Percentiles rank a stretch among this genome's conserved stretches.
phyloP scores from a whole-genome alignment of 169 alveolate genomes.

The Cytauxzoon felis region DNA sequence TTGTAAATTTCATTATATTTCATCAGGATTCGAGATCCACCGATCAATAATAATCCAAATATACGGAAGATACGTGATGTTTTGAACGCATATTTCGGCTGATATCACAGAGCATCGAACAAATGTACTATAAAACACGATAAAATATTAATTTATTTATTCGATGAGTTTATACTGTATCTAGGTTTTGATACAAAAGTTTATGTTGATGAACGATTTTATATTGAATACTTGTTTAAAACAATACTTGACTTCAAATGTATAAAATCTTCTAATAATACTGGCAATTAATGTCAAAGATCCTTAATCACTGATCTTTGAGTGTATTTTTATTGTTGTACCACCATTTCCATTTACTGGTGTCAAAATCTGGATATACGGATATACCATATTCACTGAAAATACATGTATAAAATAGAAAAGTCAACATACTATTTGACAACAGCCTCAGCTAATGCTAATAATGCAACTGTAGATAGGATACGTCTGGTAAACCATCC shows the following conservation, averaged over 20 bases:
- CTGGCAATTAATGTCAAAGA: too few species aligned
- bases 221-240: too few species aligned
- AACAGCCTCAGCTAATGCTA: constrained; percentile 47
- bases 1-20: not conserved
- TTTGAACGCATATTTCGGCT: constrained; percentile 64
- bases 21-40: constrained; percentile 71
- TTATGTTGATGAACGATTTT: too few species aligned
- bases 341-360: constrained; percentile 60
- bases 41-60: constrained; percentile 68
- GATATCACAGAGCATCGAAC: too few species aligned
- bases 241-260: too few species aligned
- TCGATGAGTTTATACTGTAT: too few species aligned
- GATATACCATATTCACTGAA: constrained; percentile 53
- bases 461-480: constrained; percentile 20
- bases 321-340: too few species aligned
- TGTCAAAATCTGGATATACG: constrained; percentile 23
- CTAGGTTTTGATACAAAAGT: too few species aligned
- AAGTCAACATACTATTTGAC: constrained; percentile 38
- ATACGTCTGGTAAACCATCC: constrained; percentile 58
- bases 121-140: too few species aligned
- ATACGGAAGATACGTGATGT: constrained; percentile 58
- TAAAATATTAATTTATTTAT: too few species aligned
- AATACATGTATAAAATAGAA: not conserved
- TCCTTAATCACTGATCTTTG: too few species aligned
- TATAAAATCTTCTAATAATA: too few species aligned